Percentiles rank a stretch among this genome's conserved stretches.
These are phyloP conservation scores for Aspergillus sparsus DNA, from an alignment of 495 filamentous ascomycete genomes.

Conservation along the genomic window DNA sequence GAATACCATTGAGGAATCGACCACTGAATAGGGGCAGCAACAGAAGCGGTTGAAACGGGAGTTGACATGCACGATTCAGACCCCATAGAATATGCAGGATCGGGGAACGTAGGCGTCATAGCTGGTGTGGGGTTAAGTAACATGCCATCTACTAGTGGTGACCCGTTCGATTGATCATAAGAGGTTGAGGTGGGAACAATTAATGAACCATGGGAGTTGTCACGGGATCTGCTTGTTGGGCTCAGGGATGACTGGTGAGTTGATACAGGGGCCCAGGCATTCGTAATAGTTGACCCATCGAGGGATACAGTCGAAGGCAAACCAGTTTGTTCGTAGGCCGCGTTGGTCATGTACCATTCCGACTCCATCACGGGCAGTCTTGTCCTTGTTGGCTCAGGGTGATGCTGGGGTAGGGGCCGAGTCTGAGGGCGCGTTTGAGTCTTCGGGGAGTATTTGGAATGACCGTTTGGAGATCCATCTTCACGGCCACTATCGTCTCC, in stretches of 20 bases:
- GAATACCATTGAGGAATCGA: constrained; percentile 38
- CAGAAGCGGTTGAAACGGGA: constrained; percentile 23
- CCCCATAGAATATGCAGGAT: constrained; percentile 21
- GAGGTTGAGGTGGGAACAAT: constrained; percentile 29
- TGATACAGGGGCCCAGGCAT: constrained; percentile 28
- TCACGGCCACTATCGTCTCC: constrained; percentile 31
- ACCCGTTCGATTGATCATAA: constrained; percentile 35
- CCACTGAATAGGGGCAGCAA: constrained; percentile 29
- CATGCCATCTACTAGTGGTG: constrained; percentile 29
- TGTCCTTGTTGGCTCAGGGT: constrained; percentile 9
- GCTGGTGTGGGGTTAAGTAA: constrained; percentile 23
- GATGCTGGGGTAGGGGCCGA: too few species aligned
- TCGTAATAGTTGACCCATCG: constrained; percentile 19
- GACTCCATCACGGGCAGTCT: constrained; percentile 13
- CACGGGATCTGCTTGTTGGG: constrained; percentile 30
- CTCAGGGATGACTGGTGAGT: constrained; percentile 32
- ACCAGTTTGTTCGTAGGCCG: constrained; percentile 21
- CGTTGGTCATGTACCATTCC: constrained; percentile 28
- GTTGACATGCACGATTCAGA: constrained; percentile 22
- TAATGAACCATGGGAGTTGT: constrained; percentile 24
- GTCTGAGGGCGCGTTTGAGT: constrained; percentile 8
- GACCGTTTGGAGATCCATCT: constrained; percentile 26
- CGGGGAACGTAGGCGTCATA: constrained; percentile 20
- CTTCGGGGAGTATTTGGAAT: constrained; percentile 20
- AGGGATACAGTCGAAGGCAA: constrained; percentile 23